Conservation (phyloP, 1,139 yeast genomes). For the Candida tunisiensis region DNA sequence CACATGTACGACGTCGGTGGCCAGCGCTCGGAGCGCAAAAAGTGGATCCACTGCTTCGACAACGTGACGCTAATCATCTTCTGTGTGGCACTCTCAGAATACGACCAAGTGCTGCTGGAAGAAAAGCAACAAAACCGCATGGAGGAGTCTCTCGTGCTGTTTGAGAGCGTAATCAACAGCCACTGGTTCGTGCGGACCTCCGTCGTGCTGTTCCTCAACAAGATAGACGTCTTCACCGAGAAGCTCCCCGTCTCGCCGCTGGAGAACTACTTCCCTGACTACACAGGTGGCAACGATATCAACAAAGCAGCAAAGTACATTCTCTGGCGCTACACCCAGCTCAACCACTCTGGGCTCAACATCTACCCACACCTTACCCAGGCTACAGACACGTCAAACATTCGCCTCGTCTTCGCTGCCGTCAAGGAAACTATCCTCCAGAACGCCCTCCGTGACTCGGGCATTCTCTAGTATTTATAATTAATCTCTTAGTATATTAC, state of each 20-base stretch:
- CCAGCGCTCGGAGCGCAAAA: slow-evolving; percentile 80
- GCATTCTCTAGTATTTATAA: slow-evolving; percentile 32
- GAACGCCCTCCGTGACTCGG: slow-evolving; percentile 72
- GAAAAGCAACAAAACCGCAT: slow-evolving; percentile 57
- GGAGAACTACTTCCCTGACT: slow-evolving; percentile 75
- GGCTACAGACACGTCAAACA: slow-evolving; percentile 86
- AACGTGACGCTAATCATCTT: slow-evolving; percentile 79
- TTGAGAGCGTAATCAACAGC: slow-evolving; percentile 86
- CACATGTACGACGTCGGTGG: slow-evolving; percentile 93
- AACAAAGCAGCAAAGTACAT: slow-evolving; percentile 92
- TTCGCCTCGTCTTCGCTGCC: slow-evolving; percentile 78
- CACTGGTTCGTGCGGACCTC: slow-evolving; percentile 87
- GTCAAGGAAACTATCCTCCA: slow-evolving; percentile 81
- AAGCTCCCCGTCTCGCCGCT: slow-evolving; percentile 70
- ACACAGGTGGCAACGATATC: slow-evolving; percentile 75
- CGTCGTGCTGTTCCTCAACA: slow-evolving; percentile 70
- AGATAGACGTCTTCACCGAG: slow-evolving; percentile 79
- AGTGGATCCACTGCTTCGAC: slow-evolving; percentile 93
- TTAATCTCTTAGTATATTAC: not conserved
- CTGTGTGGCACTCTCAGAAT: slow-evolving; percentile 81
- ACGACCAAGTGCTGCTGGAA: slow-evolving; percentile 73
- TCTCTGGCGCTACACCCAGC: slow-evolving; percentile 77
- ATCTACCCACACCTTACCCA: slow-evolving; percentile 86
- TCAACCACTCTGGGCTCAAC: slow-evolving; percentile 66
- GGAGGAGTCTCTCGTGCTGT: slow-evolving; percentile 71